Conservation (phyloP, 345 rosid species). For the Hibiscus syriacus region DNA sequence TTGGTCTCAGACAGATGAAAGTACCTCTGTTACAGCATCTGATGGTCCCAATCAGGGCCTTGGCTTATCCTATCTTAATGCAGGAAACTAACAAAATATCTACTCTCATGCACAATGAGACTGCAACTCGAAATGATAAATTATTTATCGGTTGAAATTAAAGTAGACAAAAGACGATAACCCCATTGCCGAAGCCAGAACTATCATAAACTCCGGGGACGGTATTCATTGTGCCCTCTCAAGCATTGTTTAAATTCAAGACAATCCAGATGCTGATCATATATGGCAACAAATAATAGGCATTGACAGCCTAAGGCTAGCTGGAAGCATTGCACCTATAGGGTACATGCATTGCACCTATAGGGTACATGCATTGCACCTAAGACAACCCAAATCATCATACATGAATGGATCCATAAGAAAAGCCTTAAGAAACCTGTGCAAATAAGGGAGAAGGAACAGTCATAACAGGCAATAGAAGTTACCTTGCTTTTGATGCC, state of each 20-base stretch:
- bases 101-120: neutral
- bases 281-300: slow-evolving; percentile 12
- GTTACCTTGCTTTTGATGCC: slow-evolving; percentile 82
- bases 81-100: neutral
- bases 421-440: slow-evolving; percentile 15
- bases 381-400: too few species aligned
- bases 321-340: neutral
- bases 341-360: slow-evolving; percentile 1
- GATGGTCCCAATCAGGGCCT: slow-evolving; percentile 12
- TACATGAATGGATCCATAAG: too few species aligned
- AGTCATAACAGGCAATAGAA: slow-evolving; percentile 21
- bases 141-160: too few species aligned
- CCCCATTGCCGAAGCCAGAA: too few species aligned
- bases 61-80: neutral
- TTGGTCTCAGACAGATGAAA: neutral
- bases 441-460: slow-evolving; percentile 16
- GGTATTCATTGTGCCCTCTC: slow-evolving; percentile 8
- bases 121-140: neutral
- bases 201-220: neutral
- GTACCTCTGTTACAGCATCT: too few species aligned
- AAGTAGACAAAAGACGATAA: neutral
- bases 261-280: neutral
- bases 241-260: slow-evolving; percentile 8
- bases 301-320: too few species aligned
- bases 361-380: too few species aligned